Conservation (phyloP, 2,329 filamentous ascomycete species). For the Colletotrichum liriopes region DNA sequence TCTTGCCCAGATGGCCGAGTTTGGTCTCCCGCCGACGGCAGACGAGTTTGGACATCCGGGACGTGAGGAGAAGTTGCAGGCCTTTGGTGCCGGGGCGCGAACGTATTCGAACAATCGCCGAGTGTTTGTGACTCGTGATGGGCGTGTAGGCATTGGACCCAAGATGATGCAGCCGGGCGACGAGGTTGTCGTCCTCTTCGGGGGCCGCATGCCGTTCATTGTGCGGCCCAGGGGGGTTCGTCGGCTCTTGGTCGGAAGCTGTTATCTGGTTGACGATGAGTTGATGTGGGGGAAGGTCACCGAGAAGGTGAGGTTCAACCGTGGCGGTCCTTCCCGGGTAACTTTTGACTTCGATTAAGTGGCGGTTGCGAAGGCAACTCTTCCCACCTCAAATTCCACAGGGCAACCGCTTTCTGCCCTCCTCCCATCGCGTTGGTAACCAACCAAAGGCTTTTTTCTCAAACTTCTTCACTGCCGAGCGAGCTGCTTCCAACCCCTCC, state of each 20-base stretch:
- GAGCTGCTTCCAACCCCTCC: not conserved
- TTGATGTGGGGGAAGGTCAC: slow-evolving; percentile 42
- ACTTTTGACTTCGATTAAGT: slow-evolving; percentile 30
- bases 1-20: slow-evolving; percentile 20
- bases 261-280: slow-evolving; percentile 41
- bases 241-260: slow-evolving; percentile 39
- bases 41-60: slow-evolving; percentile 2
- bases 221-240: slow-evolving; percentile 26
- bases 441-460: not conserved
- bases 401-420: too few relatives aligned
- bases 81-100: slow-evolving; percentile 18
- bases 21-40: slow-evolving; percentile 7
- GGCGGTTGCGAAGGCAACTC: not conserved
- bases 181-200: slow-evolving; percentile 40
- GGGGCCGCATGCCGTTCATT: slow-evolving; percentile 43
- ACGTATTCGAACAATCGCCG: slow-evolving; percentile 27
- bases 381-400: not conserved
- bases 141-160: slow-evolving; percentile 41
- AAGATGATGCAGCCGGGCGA: slow-evolving; percentile 39
- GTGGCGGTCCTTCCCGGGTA: slow-evolving; percentile 21
- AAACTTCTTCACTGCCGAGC: not conserved
- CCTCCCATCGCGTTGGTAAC: not conserved
- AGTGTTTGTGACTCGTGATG: slow-evolving; percentile 33
- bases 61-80: slow-evolving; percentile 18
- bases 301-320: slow-evolving; percentile 26